Evolutionary conservation across 148 eudicot species (phyloP).

Genomic region (Diospyros lotus): DNA sequence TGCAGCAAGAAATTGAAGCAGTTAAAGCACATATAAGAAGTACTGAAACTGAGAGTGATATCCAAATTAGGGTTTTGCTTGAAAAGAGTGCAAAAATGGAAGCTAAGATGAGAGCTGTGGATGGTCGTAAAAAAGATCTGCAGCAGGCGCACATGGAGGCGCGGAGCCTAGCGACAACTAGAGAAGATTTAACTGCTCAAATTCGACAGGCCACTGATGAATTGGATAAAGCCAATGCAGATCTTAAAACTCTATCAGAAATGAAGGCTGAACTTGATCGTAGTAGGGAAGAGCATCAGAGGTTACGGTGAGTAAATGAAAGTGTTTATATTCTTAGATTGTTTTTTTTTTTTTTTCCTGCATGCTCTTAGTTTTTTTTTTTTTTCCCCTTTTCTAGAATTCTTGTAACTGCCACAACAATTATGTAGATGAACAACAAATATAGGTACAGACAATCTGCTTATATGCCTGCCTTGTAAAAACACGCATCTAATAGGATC

Average conservation of each 20-base stretch:
- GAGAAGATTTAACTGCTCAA: slow-evolving; percentile 54
- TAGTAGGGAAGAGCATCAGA: slow-evolving; percentile 70
- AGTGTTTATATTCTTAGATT: neutral
- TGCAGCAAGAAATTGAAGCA: slow-evolving; percentile 57
- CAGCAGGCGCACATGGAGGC: slow-evolving; percentile 69
- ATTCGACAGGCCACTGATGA: slow-evolving; percentile 54
- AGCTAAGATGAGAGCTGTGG: slow-evolving; percentile 55
- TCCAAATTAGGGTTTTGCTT: slow-evolving; percentile 63
- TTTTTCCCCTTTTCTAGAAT: too few species aligned
- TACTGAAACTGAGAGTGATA: slow-evolving; percentile 69
- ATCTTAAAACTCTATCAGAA: slow-evolving; percentile 58
- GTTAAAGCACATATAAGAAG: slow-evolving; percentile 67
- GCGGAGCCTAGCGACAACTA: slow-evolving; percentile 47
- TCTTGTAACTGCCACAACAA: too few species aligned
- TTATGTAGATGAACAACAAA: too few species aligned
- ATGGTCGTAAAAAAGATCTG: slow-evolving; percentile 54
- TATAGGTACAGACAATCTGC: too few species aligned
- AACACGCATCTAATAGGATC: too few species aligned
- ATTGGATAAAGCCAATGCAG: slow-evolving; percentile 52
- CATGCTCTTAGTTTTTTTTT: too few species aligned
- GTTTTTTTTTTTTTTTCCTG: too few species aligned
- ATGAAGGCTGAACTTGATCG: slow-evolving; percentile 64
- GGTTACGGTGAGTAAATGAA: slow-evolving; percentile 60
- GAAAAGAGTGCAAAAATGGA: slow-evolving; percentile 87
- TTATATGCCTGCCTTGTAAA: too few species aligned